These are phyloP conservation scores for Phanerodontia chrysosporium DNA, from an alignment of 768 basidiomycete genomes.

Conservation along the genomic window DNA sequence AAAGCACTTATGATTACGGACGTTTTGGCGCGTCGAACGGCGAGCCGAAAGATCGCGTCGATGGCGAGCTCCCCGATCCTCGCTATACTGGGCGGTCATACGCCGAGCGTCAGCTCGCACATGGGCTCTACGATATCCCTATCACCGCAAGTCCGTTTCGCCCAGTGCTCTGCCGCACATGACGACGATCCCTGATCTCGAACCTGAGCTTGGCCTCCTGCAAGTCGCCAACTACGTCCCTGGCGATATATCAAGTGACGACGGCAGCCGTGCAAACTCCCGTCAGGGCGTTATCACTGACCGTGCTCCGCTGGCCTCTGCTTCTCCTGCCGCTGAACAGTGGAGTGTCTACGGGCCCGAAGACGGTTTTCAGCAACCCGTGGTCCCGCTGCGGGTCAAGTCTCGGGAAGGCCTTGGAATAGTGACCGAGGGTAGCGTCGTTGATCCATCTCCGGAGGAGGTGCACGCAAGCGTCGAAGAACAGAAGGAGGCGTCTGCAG, in stretches of 20 bases:
- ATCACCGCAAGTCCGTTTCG: slow-evolving; percentile 18
- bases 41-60: not conserved
- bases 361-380: not conserved
- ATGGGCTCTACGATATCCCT: not conserved
- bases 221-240: slow-evolving; percentile 46
- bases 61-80: not conserved
- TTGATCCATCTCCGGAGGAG: not conserved
- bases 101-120: not conserved
- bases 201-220: slow-evolving; percentile 37
- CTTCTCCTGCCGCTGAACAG: not conserved
- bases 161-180: slow-evolving; percentile 19
- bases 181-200: slow-evolving; percentile 26
- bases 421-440: not conserved
- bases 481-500: not conserved
- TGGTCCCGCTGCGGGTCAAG: not conserved
- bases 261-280: slow-evolving; percentile 22
- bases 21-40: not conserved
- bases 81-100: not conserved
- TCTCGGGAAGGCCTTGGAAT: not conserved
- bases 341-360: not conserved
- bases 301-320: not conserved
- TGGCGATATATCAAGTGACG: slow-evolving; percentile 36
- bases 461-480: not conserved
- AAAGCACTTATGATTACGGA: not conserved
- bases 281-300: slow-evolving; percentile 22